These are phyloP conservation scores for Penicillium desertorum DNA, from an alignment of 495 filamentous ascomycete genomes.

Conservation along the genomic window DNA sequence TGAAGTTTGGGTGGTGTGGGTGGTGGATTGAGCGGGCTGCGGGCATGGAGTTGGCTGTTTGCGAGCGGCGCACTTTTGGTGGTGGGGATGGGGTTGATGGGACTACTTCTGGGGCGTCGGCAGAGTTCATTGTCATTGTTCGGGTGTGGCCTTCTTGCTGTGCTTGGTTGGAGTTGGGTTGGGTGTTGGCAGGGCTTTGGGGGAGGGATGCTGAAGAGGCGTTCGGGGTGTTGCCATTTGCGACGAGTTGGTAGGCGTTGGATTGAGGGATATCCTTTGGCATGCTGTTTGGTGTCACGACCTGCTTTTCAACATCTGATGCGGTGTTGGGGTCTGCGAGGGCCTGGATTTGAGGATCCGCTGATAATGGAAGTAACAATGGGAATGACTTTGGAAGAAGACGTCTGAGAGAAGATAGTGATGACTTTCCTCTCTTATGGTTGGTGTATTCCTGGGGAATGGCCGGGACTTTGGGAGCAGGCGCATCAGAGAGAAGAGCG, in stretches of 20 bases:
- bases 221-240: not conserved
- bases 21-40: slow-evolving; percentile 26
- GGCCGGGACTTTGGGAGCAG: slow-evolving; percentile 20
- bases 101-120: slow-evolving; percentile 44
- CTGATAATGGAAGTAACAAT: slow-evolving; percentile 36
- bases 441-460: slow-evolving; percentile 22
- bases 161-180: not conserved
- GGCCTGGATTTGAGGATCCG: slow-evolving; percentile 46
- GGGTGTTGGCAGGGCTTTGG: slow-evolving; percentile 3
- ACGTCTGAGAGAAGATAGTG: slow-evolving; percentile 38
- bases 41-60: slow-evolving; percentile 23
- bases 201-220: slow-evolving; percentile 2
- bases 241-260: not conserved
- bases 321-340: slow-evolving; percentile 36
- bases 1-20: slow-evolving; percentile 34
- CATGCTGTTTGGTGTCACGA: slow-evolving; percentile 16
- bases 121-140: slow-evolving; percentile 42
- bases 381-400: slow-evolving; percentile 41
- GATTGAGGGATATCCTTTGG: slow-evolving; percentile 1
- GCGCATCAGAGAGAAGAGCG: slow-evolving; percentile 26
- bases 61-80: slow-evolving; percentile 32
- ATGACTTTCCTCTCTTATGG: slow-evolving; percentile 41
- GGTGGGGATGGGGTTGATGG: slow-evolving; percentile 22
- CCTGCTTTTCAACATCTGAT: slow-evolving; percentile 36
- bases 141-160: slow-evolving; percentile 21